These are phyloP conservation scores for Penium margaritaceum DNA, from an alignment of 139 green algal genomes.

Conservation along the genomic window DNA sequence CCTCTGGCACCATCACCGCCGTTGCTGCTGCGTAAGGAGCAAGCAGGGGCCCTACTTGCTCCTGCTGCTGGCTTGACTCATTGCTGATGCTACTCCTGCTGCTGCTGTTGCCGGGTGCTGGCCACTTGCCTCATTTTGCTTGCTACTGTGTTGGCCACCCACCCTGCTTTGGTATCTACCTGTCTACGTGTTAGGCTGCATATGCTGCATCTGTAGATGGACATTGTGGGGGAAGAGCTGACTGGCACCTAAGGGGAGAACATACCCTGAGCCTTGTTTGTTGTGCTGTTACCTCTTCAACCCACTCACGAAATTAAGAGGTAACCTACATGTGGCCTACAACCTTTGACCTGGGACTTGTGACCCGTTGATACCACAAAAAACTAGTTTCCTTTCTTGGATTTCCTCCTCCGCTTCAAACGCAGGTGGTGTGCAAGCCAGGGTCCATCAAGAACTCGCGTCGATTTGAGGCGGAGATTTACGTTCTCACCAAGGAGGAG, in stretches of 20 bases:
- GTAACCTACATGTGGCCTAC: background rate
- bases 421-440: slow-evolving; percentile 74
- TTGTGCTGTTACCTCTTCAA: background rate
- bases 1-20: slow-evolving; percentile 2
- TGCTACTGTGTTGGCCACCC: background rate
- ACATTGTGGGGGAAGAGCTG: background rate
- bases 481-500: slow-evolving; percentile 94
- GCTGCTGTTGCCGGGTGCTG: background rate
- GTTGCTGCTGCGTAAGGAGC: background rate
- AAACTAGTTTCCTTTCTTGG: background rate
- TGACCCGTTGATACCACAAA: background rate
- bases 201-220: background rate
- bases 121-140: background rate
- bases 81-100: too few species aligned
- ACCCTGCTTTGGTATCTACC: background rate
- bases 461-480: slow-evolving; percentile 82
- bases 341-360: background rate
- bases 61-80: too few species aligned
- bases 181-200: background rate
- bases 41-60: background rate
- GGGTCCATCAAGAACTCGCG: slow-evolving; percentile 68
- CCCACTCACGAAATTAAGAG: background rate
- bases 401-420: too few species aligned
- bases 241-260: background rate
- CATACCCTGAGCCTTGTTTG: background rate